These are phyloP conservation scores for Priceomyces carsonii DNA, from an alignment of 805 yeast genomes.

Conservation along the genomic window DNA sequence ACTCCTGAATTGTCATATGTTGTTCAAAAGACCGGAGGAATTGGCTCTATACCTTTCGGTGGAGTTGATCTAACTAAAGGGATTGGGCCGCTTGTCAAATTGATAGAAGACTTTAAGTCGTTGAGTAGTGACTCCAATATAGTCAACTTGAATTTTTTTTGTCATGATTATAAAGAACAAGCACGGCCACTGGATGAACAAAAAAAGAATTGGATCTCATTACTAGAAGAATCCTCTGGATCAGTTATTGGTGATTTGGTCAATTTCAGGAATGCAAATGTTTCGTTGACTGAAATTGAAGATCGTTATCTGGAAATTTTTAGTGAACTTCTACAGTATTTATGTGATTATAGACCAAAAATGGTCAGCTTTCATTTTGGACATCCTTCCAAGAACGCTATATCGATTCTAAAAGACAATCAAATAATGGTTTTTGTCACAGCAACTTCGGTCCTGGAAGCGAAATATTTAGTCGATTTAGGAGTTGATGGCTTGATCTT, in stretches of 20 bases:
- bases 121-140: slow-evolving; percentile 11
- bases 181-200: slow-evolving; percentile 15
- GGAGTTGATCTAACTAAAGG: slow-evolving; percentile 27
- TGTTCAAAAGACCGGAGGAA: slow-evolving; percentile 44
- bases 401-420: slow-evolving; percentile 30
- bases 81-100: slow-evolving; percentile 12
- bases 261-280: slow-evolving; percentile 20
- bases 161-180: slow-evolving; percentile 31
- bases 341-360: slow-evolving; percentile 31
- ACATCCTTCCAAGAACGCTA: slow-evolving; percentile 30
- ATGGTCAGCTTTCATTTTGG: slow-evolving; percentile 60
- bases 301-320: slow-evolving; percentile 13
- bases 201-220: slow-evolving; percentile 21
- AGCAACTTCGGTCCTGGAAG: slow-evolving; percentile 50
- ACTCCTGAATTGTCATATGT: slow-evolving; percentile 46
- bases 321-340: slow-evolving; percentile 17
- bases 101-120: slow-evolving; percentile 15
- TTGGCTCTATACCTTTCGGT: slow-evolving; percentile 51
- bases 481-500: slow-evolving; percentile 50
- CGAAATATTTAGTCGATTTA: slow-evolving; percentile 21
- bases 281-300: slow-evolving; percentile 33
- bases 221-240: slow-evolving; percentile 15
- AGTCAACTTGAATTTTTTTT: slow-evolving; percentile 51
- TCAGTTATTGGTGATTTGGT: slow-evolving; percentile 6
- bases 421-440: slow-evolving; percentile 47